These are phyloP conservation scores for Penicillium sp. DNA, from an alignment of 2,329 filamentous ascomycete species.

Conservation along the genomic window DNA sequence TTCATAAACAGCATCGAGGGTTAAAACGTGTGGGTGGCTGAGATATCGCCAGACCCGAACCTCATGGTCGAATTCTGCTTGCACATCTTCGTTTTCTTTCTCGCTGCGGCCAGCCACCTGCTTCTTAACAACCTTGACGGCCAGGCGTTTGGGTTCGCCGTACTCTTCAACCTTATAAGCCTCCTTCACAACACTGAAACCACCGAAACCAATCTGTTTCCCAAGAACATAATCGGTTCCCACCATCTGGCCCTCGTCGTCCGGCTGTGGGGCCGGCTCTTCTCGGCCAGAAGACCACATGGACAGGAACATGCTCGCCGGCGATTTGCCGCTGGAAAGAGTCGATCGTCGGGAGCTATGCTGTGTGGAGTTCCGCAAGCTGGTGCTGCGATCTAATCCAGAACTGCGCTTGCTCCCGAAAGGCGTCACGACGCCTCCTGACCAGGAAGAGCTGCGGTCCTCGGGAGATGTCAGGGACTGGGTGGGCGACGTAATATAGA, in stretches of 20 bases:
- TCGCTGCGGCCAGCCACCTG: slow-evolving; percentile 60
- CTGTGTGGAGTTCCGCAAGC: slow-evolving; percentile 39
- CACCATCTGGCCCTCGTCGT: slow-evolving; percentile 70
- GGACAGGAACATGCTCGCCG: slow-evolving; percentile 63
- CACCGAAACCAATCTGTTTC: slow-evolving; percentile 67
- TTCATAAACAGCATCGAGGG: slow-evolving; percentile 67
- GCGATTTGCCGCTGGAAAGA: slow-evolving; percentile 58
- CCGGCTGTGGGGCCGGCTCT: slow-evolving; percentile 55
- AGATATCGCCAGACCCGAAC: slow-evolving; percentile 70
- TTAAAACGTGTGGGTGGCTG: slow-evolving; percentile 65
- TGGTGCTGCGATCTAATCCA: slow-evolving; percentile 38
- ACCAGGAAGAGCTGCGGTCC: slow-evolving; percentile 47
- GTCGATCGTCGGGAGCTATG: slow-evolving; percentile 54
- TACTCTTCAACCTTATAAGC: slow-evolving; percentile 65
- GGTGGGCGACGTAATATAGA: slow-evolving; percentile 42
- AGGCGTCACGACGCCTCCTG: slow-evolving; percentile 32
- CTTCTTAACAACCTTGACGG: slow-evolving; percentile 71
- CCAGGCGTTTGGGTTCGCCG: slow-evolving; percentile 56
- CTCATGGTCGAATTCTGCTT: slow-evolving; percentile 71
- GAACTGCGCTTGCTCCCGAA: slow-evolving; percentile 44
- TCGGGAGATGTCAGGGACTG: slow-evolving; percentile 44
- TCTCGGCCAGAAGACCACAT: slow-evolving; percentile 51
- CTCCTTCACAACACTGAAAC: slow-evolving; percentile 70
- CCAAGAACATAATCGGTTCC: slow-evolving; percentile 70
- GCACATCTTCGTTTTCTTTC: slow-evolving; percentile 66